Conservation (phyloP, 2,329 filamentous ascomycete genomes). For the Verticillium alfalfae region DNA sequence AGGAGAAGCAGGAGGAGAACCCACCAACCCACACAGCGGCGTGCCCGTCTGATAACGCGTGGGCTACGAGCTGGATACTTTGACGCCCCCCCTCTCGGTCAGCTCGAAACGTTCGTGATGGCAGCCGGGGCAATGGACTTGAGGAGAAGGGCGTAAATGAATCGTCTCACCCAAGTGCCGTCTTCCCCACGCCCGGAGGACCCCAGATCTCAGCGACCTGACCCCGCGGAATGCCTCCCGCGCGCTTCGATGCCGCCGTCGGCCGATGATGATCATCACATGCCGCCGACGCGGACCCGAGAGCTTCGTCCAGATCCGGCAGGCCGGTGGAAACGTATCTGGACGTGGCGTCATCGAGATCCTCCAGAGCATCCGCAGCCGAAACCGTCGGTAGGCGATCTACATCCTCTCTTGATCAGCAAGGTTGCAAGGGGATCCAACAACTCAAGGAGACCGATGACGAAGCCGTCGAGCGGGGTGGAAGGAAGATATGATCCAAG, state of each 20-base stretch:
- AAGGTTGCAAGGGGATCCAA: neutral
- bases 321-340: constrained; percentile 53
- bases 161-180: constrained; percentile 64
- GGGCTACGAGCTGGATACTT: constrained; percentile 66
- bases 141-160: neutral
- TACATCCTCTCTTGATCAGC: constrained; percentile 21
- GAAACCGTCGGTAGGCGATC: constrained; percentile 74
- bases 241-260: constrained; percentile 1
- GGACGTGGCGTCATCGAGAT: constrained; percentile 44
- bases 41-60: constrained; percentile 53
- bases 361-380: constrained; percentile 65
- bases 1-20: constrained; percentile 16
- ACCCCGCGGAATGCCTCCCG: constrained; percentile 63
- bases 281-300: constrained; percentile 24
- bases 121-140: neutral
- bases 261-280: neutral
- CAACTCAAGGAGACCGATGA: too few relatives aligned
- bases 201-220: constrained; percentile 86
- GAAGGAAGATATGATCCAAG: neutral
- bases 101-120: neutral
- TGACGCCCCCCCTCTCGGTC: neutral
- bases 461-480: neutral
- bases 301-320: constrained; percentile 41
- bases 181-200: constrained; percentile 81
- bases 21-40: constrained; percentile 79